Percentiles rank a stretch among this genome's conserved stretches.
Conservation (phyloP, 2,329 filamentous ascomycete genomes). For the Beauveria asiatica region DNA sequence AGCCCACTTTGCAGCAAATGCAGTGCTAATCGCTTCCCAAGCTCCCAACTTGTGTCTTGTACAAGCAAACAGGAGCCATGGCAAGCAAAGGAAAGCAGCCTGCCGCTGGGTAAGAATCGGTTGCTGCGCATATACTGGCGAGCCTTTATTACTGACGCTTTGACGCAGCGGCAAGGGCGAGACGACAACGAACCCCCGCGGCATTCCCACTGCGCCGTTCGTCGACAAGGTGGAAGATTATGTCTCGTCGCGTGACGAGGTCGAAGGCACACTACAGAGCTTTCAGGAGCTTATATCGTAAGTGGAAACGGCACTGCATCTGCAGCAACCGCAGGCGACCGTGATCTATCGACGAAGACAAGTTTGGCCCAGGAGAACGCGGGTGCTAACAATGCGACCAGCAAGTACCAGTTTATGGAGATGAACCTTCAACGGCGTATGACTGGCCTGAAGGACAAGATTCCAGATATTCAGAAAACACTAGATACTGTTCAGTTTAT, state of each 20-base stretch:
- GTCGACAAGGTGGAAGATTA: constrained; percentile 87
- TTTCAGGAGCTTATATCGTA: constrained; percentile 95
- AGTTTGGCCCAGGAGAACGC: background rate
- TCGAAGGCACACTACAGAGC: constrained; percentile 70
- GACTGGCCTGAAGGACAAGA: constrained; percentile 79
- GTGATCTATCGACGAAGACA: background rate
- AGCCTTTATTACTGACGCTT: background rate
- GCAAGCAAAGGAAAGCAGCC: constrained; percentile 32
- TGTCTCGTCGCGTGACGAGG: constrained; percentile 67
- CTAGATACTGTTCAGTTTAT: constrained; percentile 85
- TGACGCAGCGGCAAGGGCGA: constrained; percentile 32
- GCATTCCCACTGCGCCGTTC: constrained; percentile 77
- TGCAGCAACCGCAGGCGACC: background rate
- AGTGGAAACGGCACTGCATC: constrained; percentile 18
- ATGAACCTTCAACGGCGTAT: constrained; percentile 80
- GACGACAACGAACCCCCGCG: constrained; percentile 64
- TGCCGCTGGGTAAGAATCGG: constrained; percentile 24
- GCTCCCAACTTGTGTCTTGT: constrained; percentile 17
- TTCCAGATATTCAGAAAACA: constrained; percentile 95
- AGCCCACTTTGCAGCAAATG: constrained; percentile 19
- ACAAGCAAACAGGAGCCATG: constrained; percentile 24
- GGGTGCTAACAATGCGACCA: constrained; percentile 28
- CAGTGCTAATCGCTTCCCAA: constrained; percentile 22
- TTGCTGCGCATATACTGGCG: no score
- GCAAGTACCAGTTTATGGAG: constrained; percentile 99